These are phyloP conservation scores for Brettanomyces anomalus DNA, from an alignment of 805 yeast genomes.

Conservation along the genomic window DNA sequence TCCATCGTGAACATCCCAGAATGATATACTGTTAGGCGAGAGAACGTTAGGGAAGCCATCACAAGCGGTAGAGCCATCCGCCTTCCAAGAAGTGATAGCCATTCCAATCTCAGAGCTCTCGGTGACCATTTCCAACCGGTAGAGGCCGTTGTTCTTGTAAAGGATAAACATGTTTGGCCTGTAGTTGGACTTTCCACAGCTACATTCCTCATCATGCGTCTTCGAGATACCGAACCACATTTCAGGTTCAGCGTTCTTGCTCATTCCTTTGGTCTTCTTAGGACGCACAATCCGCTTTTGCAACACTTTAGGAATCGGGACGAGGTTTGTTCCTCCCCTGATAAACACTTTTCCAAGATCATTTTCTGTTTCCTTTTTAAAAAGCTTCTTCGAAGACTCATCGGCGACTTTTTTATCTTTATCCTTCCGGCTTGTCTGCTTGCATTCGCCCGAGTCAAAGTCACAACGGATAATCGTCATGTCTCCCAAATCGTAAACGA, in stretches of 20 bases:
- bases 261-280: constrained; percentile 15
- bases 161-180: constrained; percentile 30
- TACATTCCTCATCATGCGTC: constrained; percentile 32
- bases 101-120: constrained; percentile 25
- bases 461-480: constrained; percentile 13
- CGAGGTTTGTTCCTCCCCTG: constrained; percentile 16
- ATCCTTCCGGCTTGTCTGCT: neutral
- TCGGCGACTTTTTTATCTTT: neutral
- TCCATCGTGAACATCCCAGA: constrained; percentile 18
- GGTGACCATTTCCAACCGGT: constrained; percentile 8
- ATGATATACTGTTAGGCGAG: constrained; percentile 28
- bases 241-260: constrained; percentile 11
- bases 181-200: constrained; percentile 32
- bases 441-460: constrained; percentile 12
- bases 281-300: constrained; percentile 14
- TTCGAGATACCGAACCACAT: constrained; percentile 35
- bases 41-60: constrained; percentile 23
- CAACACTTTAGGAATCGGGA: constrained; percentile 10
- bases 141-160: constrained; percentile 15
- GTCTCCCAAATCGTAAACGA: constrained; percentile 14
- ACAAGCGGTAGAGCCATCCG: constrained; percentile 4
- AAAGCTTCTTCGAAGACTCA: too few relatives aligned
- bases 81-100: constrained; percentile 25
- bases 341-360: constrained; percentile 4
- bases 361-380: too few relatives aligned